Percentiles rank a stretch among this genome's conserved stretches.
These are phyloP conservation scores for Teratosphaeria nubilosa DNA, from an alignment of 2,329 filamentous ascomycete genomes.

Conservation along the genomic window DNA sequence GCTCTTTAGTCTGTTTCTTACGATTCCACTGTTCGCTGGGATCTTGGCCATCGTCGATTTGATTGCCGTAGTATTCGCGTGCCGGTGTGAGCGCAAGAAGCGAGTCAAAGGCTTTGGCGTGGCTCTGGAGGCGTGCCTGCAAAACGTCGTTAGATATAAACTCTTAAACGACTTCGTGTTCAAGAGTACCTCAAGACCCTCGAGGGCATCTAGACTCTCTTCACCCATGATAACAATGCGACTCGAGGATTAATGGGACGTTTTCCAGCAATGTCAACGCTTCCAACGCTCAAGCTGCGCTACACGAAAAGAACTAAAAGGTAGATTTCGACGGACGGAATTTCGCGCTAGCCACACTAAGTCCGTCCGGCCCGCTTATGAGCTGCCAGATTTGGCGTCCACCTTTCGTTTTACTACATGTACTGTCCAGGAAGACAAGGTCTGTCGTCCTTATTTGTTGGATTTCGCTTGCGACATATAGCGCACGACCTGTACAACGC, in stretches of 20 bases:
- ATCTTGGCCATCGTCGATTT: constrained; percentile 52
- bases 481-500: no score
- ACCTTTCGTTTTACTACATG: no score
- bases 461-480: neutral
- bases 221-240: neutral
- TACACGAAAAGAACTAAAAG: neutral
- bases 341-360: neutral
- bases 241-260: neutral
- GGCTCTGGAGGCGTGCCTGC: constrained; percentile 44
- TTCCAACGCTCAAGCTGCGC: neutral
- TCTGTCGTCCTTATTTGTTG: neutral
- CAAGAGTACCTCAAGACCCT: neutral
- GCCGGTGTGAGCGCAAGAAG: constrained; percentile 80
- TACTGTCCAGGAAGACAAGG: no score
- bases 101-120: constrained; percentile 72
- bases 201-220: neutral
- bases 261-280: neutral
- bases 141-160: neutral
- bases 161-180: neutral
- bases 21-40: constrained; percentile 82
- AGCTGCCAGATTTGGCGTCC: no score
- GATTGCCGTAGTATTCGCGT: constrained; percentile 65
- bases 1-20: constrained; percentile 90
- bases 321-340: neutral
- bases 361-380: neutral